Evolutionary conservation across 345 rosid genomes (phyloP).

Genomic region (Brassica cretica): DNA sequence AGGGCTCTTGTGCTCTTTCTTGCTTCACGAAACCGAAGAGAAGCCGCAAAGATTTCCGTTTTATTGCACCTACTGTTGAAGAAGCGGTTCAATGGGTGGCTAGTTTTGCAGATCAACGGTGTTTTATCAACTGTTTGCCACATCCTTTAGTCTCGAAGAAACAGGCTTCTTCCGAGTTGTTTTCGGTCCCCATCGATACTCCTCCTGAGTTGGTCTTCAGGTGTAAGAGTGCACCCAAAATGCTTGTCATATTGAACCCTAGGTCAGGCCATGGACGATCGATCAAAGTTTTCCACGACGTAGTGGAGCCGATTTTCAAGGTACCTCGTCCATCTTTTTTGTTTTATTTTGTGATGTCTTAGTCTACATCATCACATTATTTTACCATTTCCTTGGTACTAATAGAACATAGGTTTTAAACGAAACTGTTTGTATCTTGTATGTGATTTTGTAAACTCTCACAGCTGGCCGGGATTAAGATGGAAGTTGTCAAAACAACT

Average conservation of each 20-base stretch:
- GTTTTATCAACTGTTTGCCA: constrained; percentile 86
- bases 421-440: constrained; percentile 15
- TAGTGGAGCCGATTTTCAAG: constrained; percentile 95
- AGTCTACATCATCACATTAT: neutral
- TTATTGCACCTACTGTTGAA: constrained; percentile 69
- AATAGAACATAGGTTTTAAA: constrained; percentile 2
- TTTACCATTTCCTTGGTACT: constrained; percentile 5
- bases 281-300: constrained; percentile 79
- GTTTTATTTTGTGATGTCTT: neutral
- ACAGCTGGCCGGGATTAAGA: constrained; percentile 95
- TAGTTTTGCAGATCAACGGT: constrained; percentile 93
- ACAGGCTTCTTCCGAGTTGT: constrained; percentile 80
- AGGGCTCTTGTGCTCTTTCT: constrained; percentile 22
- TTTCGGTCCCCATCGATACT: constrained; percentile 59
- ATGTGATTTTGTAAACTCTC: constrained; percentile 34
- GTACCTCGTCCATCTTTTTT: constrained; percentile 42
- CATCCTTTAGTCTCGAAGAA: constrained; percentile 90
- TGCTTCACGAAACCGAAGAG: constrained; percentile 77
- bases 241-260: constrained; percentile 95
- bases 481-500: constrained; percentile 91
- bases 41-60: constrained; percentile 77
- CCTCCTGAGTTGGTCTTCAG: constrained; percentile 90
- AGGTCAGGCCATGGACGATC: constrained; percentile 92
- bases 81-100: constrained; percentile 99
- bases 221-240: constrained; percentile 87